These are phyloP conservation scores for Chalaropsis thielavioides DNA, from an alignment of 2,329 filamentous ascomycete species.

Conservation along the genomic window DNA sequence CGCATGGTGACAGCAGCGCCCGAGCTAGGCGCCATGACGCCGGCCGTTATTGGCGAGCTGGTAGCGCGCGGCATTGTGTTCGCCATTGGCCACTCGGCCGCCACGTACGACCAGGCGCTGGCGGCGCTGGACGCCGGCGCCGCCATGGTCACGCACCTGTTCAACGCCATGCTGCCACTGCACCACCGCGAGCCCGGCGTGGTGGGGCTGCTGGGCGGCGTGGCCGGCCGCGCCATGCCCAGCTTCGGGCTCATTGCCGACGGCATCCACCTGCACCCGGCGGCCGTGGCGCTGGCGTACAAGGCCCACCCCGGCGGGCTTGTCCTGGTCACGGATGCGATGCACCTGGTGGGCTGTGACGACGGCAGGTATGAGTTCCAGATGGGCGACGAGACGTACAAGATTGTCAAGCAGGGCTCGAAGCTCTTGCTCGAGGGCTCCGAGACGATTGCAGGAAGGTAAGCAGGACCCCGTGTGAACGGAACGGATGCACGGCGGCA, in stretches of 20 bases:
- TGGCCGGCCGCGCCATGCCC: conserved; percentile 36
- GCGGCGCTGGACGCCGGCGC: conserved; percentile 58
- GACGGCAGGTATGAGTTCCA: conserved; percentile 80
- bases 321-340: conserved; percentile 83
- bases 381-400: conserved; percentile 47
- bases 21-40: conserved; percentile 57
- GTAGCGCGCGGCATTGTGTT: conserved; percentile 53
- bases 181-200: conserved; percentile 85
- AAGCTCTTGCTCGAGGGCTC: conserved; percentile 65
- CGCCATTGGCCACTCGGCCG: conserved; percentile 75
- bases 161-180: conserved; percentile 85
- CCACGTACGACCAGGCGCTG: conserved; percentile 69
- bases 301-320: conserved; percentile 73
- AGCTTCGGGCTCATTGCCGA: conserved; percentile 86
- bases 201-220: conserved; percentile 53
- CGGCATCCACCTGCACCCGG: conserved; percentile 79
- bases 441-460: conserved; percentile 63
- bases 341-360: conserved; percentile 70
- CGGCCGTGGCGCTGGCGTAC: conserved; percentile 77
- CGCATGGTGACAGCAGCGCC: conserved; percentile 79
- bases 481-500: too few relatives aligned
- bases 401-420: conserved; percentile 55
- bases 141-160: conserved; percentile 82
- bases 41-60: conserved; percentile 52
- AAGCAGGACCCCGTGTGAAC: conserved; percentile 23